phyloP scores from a whole-genome alignment of 2,329 filamentous ascomycete species.

The Colletotrichum tabaci region DNA sequence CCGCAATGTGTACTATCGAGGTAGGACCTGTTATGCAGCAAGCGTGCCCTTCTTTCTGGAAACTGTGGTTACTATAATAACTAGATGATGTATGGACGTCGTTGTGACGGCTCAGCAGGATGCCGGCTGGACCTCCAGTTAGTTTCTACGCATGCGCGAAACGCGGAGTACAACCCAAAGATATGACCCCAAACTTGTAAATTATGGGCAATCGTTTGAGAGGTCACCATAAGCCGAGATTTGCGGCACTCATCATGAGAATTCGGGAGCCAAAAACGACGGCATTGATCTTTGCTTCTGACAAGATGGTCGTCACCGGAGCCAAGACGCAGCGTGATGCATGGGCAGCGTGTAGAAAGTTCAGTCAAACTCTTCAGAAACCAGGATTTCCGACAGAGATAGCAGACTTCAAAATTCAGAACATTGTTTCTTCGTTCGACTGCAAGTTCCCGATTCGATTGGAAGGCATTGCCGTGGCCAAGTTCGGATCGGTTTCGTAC shows the following conservation, averaged over 20 bases:
- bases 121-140: background rate
- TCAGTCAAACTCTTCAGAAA: background rate
- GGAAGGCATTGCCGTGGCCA: background rate
- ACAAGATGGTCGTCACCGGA: background rate
- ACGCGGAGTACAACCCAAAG: background rate
- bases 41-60: background rate
- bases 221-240: background rate
- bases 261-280: background rate
- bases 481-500: conserved; percentile 1
- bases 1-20: background rate
- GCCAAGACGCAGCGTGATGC: background rate
- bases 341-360: background rate
- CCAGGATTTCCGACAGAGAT: background rate
- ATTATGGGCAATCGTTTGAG: background rate
- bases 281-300: background rate
- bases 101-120: background rate
- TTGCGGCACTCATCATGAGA: background rate
- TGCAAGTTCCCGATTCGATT: background rate
- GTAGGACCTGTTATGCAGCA: background rate
- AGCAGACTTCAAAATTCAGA: background rate
- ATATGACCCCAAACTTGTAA: background rate
- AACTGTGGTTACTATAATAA: background rate
- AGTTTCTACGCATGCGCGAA: background rate
- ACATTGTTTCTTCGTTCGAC: background rate
- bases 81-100: background rate